phyloP scores from a whole-genome alignment of 2,329 filamentous ascomycete genomes.

The Ceratocystis albifundus region DNA sequence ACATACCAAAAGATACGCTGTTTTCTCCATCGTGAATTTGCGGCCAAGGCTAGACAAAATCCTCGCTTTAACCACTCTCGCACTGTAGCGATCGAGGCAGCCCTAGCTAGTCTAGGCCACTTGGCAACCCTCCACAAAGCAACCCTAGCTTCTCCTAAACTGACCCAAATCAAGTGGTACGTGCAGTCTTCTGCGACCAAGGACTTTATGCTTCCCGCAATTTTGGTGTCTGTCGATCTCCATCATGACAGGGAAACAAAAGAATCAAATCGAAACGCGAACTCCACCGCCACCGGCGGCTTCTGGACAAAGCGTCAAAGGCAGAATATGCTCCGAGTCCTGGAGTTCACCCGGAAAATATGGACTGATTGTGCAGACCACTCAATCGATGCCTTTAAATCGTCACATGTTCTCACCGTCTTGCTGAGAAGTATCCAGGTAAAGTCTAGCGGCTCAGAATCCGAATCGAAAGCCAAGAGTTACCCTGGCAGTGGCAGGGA shows the following conservation, averaged over 20 bases:
- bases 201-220: conserved; percentile 77
- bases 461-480: neutral
- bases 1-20: conserved; percentile 83
- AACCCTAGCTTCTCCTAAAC: conserved; percentile 56
- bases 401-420: conserved; percentile 64
- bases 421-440: conserved; percentile 62
- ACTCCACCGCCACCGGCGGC: neutral
- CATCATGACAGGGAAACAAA: conserved; percentile 39
- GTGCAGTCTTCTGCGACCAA: conserved; percentile 68
- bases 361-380: conserved; percentile 68
- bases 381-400: conserved; percentile 86
- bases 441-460: neutral
- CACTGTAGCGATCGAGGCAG: conserved; percentile 72
- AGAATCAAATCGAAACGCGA: conserved; percentile 35
- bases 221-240: conserved; percentile 72
- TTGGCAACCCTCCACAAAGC: conserved; percentile 66
- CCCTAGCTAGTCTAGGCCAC: conserved; percentile 67
- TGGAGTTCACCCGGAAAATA: conserved; percentile 63
- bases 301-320: conserved; percentile 48
- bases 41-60: conserved; percentile 65
- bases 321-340: conserved; percentile 61
- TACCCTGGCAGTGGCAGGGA: neutral
- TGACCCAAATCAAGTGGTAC: conserved; percentile 66
- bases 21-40: conserved; percentile 77
- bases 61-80: conserved; percentile 74